Evolutionary conservation across 495 filamentous ascomycete genomes (phyloP).

Genomic region (Daldinia bambusicola): DNA sequence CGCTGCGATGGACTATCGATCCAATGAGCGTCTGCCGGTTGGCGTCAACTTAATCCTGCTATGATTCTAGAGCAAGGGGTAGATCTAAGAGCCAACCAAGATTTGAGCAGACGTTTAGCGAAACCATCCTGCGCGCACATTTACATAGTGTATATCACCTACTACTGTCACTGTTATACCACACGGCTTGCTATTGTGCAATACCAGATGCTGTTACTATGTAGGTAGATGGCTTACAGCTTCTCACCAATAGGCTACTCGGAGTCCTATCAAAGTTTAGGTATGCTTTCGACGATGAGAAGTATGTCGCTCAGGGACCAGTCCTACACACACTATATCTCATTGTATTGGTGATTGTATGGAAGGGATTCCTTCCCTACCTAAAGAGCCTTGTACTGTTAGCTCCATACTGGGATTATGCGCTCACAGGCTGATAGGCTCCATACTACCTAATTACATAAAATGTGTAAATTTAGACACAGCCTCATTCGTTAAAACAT

Average conservation of each 20-base stretch:
- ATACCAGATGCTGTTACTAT: neutral
- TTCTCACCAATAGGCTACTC: neutral
- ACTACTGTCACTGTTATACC: neutral
- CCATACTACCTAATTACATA: constrained; percentile 19
- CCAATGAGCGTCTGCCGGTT: constrained; percentile 45
- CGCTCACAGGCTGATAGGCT: too few species aligned
- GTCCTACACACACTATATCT: neutral
- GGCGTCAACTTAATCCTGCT: constrained; percentile 37
- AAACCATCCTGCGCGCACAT: constrained; percentile 5
- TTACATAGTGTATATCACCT: neutral
- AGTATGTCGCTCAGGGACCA: constrained; percentile 24
- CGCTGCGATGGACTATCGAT: constrained; percentile 40
- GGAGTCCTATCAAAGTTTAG: constrained; percentile 26
- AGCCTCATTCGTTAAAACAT: constrained; percentile 37
- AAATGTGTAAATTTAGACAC: constrained; percentile 35
- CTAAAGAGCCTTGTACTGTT: constrained; percentile 12
- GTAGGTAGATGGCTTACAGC: neutral
- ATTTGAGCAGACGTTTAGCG: constrained; percentile 12
- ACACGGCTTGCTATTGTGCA: neutral
- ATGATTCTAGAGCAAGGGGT: constrained; percentile 27
- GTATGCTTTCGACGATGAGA: constrained; percentile 30
- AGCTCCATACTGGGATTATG: constrained; percentile 12
- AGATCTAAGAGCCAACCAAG: constrained; percentile 11
- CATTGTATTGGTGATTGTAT: constrained; percentile 3
- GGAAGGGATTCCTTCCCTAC: constrained; percentile 28